Conservation (phyloP, 2,329 filamentous ascomycete species). For the Scleromitrula shiraiana region DNA sequence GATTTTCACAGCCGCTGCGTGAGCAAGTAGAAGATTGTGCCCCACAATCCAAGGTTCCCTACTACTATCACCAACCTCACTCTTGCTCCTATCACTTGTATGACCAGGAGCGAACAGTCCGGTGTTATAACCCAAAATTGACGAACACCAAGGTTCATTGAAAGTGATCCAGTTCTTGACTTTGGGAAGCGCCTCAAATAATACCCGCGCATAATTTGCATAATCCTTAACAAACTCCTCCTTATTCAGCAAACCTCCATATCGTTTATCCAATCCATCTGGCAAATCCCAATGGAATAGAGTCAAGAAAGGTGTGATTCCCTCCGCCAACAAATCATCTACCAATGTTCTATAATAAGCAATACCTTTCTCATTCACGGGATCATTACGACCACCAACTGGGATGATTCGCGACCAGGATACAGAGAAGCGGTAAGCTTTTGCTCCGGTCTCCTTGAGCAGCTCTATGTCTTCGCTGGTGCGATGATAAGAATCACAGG, state of each 20-base stretch:
- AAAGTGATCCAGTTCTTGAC: slow-evolving; percentile 88
- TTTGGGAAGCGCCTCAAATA: slow-evolving; percentile 66
- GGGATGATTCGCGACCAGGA: slow-evolving; percentile 82
- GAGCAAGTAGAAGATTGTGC: slow-evolving; percentile 72
- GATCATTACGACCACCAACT: slow-evolving; percentile 73
- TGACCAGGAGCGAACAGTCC: slow-evolving; percentile 77
- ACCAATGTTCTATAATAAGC: slow-evolving; percentile 73
- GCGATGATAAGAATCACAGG: slow-evolving; percentile 82
- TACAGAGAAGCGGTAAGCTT: slow-evolving; percentile 76
- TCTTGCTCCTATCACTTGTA: slow-evolving; percentile 67
- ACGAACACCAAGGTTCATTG: slow-evolving; percentile 83
- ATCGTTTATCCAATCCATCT: slow-evolving; percentile 68
- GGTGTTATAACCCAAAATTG: slow-evolving; percentile 70
- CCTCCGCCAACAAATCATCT: slow-evolving; percentile 66
- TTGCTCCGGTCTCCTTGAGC: slow-evolving; percentile 64
- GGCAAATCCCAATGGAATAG: slow-evolving; percentile 87
- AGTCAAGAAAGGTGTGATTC: slow-evolving; percentile 74
- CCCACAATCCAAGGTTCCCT: slow-evolving; percentile 78
- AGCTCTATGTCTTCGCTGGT: slow-evolving; percentile 70
- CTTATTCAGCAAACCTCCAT: slow-evolving; percentile 73
- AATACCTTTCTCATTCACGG: slow-evolving; percentile 69
- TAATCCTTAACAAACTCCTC: slow-evolving; percentile 78
- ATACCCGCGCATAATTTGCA: slow-evolving; percentile 66
- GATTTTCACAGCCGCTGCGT: slow-evolving; percentile 71
- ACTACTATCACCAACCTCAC: slow-evolving; percentile 60